Base-by-base conservation (phyloP, 345 rosid species). In the Dipteronia sinensis region DNA sequence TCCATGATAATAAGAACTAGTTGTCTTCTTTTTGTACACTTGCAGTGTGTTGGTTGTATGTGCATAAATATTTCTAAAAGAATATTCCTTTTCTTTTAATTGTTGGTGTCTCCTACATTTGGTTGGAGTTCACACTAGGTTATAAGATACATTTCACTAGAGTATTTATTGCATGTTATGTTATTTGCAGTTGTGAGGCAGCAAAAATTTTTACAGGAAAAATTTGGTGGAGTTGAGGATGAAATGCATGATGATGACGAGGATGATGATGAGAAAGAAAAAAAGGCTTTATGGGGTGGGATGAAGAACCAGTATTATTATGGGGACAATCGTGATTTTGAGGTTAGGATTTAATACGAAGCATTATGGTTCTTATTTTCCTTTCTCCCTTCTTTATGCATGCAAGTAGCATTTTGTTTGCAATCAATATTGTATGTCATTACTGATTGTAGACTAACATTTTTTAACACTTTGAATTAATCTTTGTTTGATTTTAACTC, bases 171-270 rank as follows among this genome's bases (percentile, higher is more conserved):
- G 25, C 19, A 10, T 76, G 2, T 76, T 59, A 55, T 67, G 1
- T 75, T 65, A 59, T 65, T 64, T 85, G 78, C 78, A 93, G 98
- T 95, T 85, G 81, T 67, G 46, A 89, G 85, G 89, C 96, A 91
- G 71, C 87, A 85, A 58, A 93, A 91, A 71, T 86, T 75, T 83
- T 73, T 90, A 22, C 79, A 69, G 72, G 82, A 86, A 51, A 92
- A 86, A 86, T 83, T 79, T 88, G 98, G 98, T 44, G 91, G 85
- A 69, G 86, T 78, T 78, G 96, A 92, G 44, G 94, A 92, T 55
- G 97, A 91, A 80, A 82, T 90, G 91, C 79, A 81, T 51, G 90
- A 87, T 68, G 90, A 86, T 61, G 88, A 87, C 10, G 90, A 89
- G 3, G 94, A 88, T 22, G 78, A 84, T 42, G 89, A 85, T 42